phyloP scores from a whole-genome alignment of 805 yeast species.

The Pichia cephalocereana region DNA sequence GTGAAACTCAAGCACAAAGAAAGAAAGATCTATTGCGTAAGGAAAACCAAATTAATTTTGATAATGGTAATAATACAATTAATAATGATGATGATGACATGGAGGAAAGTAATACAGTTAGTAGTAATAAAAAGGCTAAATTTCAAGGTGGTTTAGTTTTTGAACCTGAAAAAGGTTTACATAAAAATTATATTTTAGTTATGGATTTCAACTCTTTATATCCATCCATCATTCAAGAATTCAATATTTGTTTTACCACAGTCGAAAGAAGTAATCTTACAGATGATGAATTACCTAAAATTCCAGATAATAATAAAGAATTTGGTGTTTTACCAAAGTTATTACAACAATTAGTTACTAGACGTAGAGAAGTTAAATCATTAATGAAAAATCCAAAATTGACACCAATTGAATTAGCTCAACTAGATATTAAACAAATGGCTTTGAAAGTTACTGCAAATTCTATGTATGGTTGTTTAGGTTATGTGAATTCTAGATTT shows the following conservation, averaged over 20 bases:
- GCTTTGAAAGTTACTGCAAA: slow-evolving; percentile 95
- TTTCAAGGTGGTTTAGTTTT: slow-evolving; percentile 61
- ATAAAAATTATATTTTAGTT: slow-evolving; percentile 78
- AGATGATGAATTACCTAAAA: slow-evolving; percentile 56
- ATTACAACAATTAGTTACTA: slow-evolving; percentile 71
- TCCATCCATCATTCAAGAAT: slow-evolving; percentile 96
- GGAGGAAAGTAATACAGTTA: slow-evolving; percentile 38
- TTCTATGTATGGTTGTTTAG: slow-evolving; percentile 99
- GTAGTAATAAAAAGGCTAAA: slow-evolving; percentile 30
- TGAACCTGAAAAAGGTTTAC: slow-evolving; percentile 93
- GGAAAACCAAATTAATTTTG: slow-evolving; percentile 10
- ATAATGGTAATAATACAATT: slow-evolving; percentile 9
- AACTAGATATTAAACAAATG: slow-evolving; percentile 91
- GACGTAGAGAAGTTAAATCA: slow-evolving; percentile 90
- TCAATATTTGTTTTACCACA: slow-evolving; percentile 93
- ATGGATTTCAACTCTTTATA: slow-evolving; percentile 98
- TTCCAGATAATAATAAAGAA: slow-evolving; percentile 45
- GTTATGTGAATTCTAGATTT: slow-evolving; percentile 83
- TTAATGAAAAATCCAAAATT: slow-evolving; percentile 68
- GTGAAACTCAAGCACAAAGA: slow-evolving; percentile 28
- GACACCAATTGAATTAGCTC: slow-evolving; percentile 56
- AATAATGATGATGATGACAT: slow-evolving; percentile 21
- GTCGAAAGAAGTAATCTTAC: slow-evolving; percentile 54
- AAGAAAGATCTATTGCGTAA: slow-evolving; percentile 10
- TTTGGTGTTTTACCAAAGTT: slow-evolving; percentile 85